Base-by-base conservation (phyloP, 805 yeast genomes). In the Pichia phayaonensis region DNA sequence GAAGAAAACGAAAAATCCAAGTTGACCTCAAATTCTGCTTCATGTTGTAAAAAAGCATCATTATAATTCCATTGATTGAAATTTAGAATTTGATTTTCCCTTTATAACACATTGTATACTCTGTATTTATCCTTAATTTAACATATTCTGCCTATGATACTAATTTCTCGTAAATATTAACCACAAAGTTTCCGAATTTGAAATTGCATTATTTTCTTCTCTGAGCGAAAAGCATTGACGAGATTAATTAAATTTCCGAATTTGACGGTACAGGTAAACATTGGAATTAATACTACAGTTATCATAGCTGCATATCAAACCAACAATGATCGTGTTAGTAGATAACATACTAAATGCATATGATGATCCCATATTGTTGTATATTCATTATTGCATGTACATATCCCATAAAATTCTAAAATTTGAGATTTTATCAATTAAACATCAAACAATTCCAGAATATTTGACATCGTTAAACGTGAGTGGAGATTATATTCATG, bases 21-120 rank as follows among this genome's bases (percentile, higher is more conserved):
- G 42, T 52, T 59, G 47, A 58, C 59, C 53, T 36, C 56, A n/a
- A 42, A 51, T 42, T 34, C 45, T 23, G 40, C 57, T 13, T 29
- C 52, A n/a, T 60, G 72, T 65, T 54, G 71, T 56, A 51, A 51
- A 53, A 54, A 60, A 67, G 46, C 63, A 58, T 51, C 69, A 64
- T 21, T 72, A 67, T 40, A 66, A 40, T 46, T 27, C 18, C n/a
- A 27, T 27, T 39, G 38, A n/a, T 34, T 34, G 38, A 16, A 34
- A 42, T 22, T 24, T 39, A 11, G 15, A 36, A 8, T 26, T 39
- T 13, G 10, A 22, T 23, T 27, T 15, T 8, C n/a, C 18, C 24
- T 23, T n/a, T 36, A 22, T 12, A 34, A 24, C 13, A 20, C 21
- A 18, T 3, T 21, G 8, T 43, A 21, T 31, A 29, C 40, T 8